phyloP scores from a whole-genome alignment of 768 basidiomycete genomes.

The Suillus occidentalis region DNA sequence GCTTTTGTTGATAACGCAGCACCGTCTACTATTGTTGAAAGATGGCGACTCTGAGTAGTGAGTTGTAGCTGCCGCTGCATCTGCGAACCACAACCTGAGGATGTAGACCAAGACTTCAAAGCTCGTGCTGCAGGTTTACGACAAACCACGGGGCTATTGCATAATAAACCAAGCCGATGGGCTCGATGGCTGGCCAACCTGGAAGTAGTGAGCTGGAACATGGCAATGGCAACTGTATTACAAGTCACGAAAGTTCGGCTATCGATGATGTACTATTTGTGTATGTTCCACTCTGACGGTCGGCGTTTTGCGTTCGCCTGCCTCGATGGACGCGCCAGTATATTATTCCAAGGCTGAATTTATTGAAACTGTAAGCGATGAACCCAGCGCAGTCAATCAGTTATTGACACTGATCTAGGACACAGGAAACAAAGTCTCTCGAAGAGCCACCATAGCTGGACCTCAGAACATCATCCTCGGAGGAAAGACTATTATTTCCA shows the following conservation, averaged over 20 bases:
- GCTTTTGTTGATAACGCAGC: constrained; percentile 8
- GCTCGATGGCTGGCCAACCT: background rate
- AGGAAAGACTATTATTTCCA: constrained; percentile 95
- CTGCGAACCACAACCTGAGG: constrained; percentile 3
- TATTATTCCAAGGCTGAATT: constrained; percentile 82
- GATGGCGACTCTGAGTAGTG: constrained; percentile 7
- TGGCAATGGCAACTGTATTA: background rate
- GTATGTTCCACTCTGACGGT: background rate
- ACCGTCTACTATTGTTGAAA: too few relatives aligned
- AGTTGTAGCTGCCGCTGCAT: constrained; percentile 9
- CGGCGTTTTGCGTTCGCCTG: background rate
- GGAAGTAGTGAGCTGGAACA: background rate
- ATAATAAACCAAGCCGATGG: background rate
- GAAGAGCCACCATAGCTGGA: constrained; percentile 87
- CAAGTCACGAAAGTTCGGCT: background rate
- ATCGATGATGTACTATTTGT: background rate
- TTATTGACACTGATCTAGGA: constrained; percentile 50
- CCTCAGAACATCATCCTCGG: constrained; percentile 97
- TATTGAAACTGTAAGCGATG: constrained; percentile 76
- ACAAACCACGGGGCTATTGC: background rate
- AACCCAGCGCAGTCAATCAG: background rate
- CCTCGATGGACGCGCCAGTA: constrained; percentile 65
- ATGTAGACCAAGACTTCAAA: background rate
- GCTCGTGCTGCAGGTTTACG: background rate
- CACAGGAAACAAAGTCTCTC: constrained; percentile 94